Evolutionary conservation across 345 rosid genomes (phyloP), one percentile per base, ranked within the genome.

Genomic region (Gossypium mustelinum): DNA sequence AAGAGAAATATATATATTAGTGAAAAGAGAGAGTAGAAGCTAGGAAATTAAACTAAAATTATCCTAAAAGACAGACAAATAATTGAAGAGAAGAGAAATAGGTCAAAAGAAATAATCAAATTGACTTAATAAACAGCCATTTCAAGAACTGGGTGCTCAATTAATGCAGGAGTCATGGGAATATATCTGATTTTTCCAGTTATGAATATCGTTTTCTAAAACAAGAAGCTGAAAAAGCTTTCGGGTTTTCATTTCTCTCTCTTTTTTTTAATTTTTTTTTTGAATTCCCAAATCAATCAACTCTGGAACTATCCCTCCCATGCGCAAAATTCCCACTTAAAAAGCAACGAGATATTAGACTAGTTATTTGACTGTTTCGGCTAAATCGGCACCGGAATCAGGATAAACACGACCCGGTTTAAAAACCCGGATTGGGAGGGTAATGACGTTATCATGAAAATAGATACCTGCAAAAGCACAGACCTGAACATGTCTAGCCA

Each of bases 401-500:
- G 5, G 12, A n/a, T 20, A 57, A 57, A 20, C 61, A 20, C 61
- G 27, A 57, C 27, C 3, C 12, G 5, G 3, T 57, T 18, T 56
- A 7, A 56, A 55, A 56, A 22, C 4, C 1, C 11, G 27, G 24
- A 18, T 56, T 55, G 27, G 18, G 61, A 41, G 63, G 12, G 63
- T 12, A 22, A 22, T 45, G 76, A 82, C 17, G 62, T 79, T 77
- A 75, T 78, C 73, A 80, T 59, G 79, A 71, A 81, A 86, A 80
- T 72, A 72, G 64, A 41, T 43, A 68, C 39, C 83, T 78, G 85
- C 75, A 73, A 77, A 69, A 70, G 73, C 68, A 27, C 82, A 80
- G 84, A 71, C 57, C 81, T 76, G 82, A 77, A 41, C 78, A 55
- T 75, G 73, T 66, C 75, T 74, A 80, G 82, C 84, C 85, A 82